Evolutionary conservation across 805 yeast species (phyloP).

Genomic region (Candida sphagnicola): DNA sequence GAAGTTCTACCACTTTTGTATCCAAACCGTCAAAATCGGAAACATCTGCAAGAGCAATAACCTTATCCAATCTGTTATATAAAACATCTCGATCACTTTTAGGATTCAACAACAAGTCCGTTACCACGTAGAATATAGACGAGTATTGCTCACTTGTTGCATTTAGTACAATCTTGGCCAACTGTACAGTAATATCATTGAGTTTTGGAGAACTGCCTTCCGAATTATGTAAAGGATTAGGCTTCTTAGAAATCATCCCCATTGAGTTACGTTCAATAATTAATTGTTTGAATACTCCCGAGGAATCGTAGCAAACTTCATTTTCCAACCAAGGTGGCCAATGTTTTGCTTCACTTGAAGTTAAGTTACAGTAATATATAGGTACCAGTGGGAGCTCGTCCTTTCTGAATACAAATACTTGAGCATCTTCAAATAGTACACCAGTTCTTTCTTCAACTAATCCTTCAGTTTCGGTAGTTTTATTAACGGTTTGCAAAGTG

Average conservation of each 20-base stretch:
- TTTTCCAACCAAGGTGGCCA: conserved; percentile 93
- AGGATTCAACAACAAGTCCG: conserved; percentile 30
- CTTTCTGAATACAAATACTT: conserved; percentile 47
- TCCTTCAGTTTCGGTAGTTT: conserved; percentile 27
- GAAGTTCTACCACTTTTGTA: conserved; percentile 24
- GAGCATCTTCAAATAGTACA: conserved; percentile 51
- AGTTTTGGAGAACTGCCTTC: conserved; percentile 14
- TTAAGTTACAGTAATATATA: conserved; percentile 32
- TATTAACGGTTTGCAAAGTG: conserved; percentile 29
- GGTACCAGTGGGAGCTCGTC: conserved; percentile 9
- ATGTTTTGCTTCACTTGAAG: conserved; percentile 44
- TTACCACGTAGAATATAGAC: conserved; percentile 29
- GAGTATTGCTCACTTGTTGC: conserved; percentile 38
- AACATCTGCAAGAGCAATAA: conserved; percentile 32
- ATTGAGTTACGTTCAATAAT: conserved; percentile 31
- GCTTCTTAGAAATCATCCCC: conserved; percentile 46
- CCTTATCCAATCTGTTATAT: conserved; percentile 38
- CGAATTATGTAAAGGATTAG: conserved; percentile 47
- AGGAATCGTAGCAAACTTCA: conserved; percentile 58
- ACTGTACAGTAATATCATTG: conserved; percentile 28
- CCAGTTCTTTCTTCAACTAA: conserved; percentile 57
- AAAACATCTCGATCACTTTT: conserved; percentile 22
- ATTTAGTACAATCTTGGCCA: conserved; percentile 35
- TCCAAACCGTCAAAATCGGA: conserved; percentile 35
- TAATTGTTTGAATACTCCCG: conserved; percentile 23